Conservation (phyloP, 1,139 yeast species). For the Yamadazyma aaseri region DNA sequence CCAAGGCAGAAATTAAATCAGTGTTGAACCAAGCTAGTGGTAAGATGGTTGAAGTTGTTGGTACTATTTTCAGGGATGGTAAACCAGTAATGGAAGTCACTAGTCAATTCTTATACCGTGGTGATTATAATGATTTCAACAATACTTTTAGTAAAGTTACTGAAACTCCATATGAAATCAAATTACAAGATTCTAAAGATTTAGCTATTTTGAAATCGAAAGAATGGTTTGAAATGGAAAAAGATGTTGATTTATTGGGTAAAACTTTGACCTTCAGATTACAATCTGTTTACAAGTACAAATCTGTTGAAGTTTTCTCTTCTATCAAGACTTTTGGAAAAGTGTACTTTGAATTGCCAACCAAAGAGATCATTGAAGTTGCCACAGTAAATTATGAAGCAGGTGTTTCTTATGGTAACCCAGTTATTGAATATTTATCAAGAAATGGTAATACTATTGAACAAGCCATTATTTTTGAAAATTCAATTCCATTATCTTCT, state of each 20-base stretch:
- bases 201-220: slow-evolving; percentile 91
- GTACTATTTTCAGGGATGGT: slow-evolving; percentile 76
- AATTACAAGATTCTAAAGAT: slow-evolving; percentile 75
- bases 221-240: slow-evolving; percentile 93
- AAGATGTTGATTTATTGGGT: slow-evolving; percentile 68
- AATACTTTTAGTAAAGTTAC: slow-evolving; percentile 88
- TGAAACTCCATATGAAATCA: slow-evolving; percentile 85
- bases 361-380: slow-evolving; percentile 85
- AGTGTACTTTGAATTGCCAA: slow-evolving; percentile 84
- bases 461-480: slow-evolving; percentile 89
- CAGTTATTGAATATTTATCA: slow-evolving; percentile 88
- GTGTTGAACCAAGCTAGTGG: slow-evolving; percentile 91
- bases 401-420: slow-evolving; percentile 93
- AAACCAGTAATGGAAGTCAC: slow-evolving; percentile 89
- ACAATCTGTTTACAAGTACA: slow-evolving; percentile 79
- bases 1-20: slow-evolving; percentile 83
- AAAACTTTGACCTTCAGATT: slow-evolving; percentile 88
- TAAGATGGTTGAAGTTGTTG: slow-evolving; percentile 93
- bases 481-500: slow-evolving; percentile 82
- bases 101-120: slow-evolving; percentile 95
- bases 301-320: slow-evolving; percentile 71
- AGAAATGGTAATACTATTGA: slow-evolving; percentile 94
- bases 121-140: slow-evolving; percentile 79
- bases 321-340: slow-evolving; percentile 84
- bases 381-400: slow-evolving; percentile 90